phyloP scores from a whole-genome alignment of 176 grass and related monocot species.

The Musa acuminata region DNA sequence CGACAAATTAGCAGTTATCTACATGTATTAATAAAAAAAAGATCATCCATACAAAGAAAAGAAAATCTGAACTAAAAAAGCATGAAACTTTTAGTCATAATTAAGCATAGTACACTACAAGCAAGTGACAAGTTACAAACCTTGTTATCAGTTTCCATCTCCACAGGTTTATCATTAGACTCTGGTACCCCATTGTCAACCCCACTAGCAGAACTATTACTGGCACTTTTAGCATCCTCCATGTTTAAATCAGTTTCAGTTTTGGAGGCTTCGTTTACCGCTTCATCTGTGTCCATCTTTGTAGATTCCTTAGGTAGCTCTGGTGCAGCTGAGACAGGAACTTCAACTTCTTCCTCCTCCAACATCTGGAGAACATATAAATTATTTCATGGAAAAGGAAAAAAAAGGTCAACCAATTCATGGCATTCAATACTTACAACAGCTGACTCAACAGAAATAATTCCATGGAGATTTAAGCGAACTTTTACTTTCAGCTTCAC shows the following conservation, averaged over 20 bases:
- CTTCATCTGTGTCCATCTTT: slow-evolving; percentile 73
- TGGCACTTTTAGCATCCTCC: background rate
- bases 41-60: background rate
- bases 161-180: slow-evolving; percentile 53
- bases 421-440: slow-evolving; percentile 35
- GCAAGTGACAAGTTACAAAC: slow-evolving; percentile 18
- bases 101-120: background rate
- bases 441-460: slow-evolving; percentile 52
- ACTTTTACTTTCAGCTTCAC: slow-evolving; percentile 72
- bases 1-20: too few species aligned
- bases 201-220: slow-evolving; percentile 6
- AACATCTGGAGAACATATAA: slow-evolving; percentile 46
- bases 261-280: slow-evolving; percentile 29
- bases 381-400: background rate
- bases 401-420: background rate
- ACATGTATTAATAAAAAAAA: too few species aligned
- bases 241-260: slow-evolving; percentile 8
- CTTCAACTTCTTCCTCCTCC: slow-evolving; percentile 77
- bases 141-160: slow-evolving; percentile 90
- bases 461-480: slow-evolving; percentile 69
- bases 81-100: too few species aligned
- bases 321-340: slow-evolving; percentile 38
- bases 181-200: slow-evolving; percentile 57
- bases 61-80: background rate
- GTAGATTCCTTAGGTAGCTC: slow-evolving; percentile 37